Evolutionary conservation across 192 early-diverging fungal species (phyloP), one percentile per base, ranked within the genome.

Genomic region (Mortierella claussenii): DNA sequence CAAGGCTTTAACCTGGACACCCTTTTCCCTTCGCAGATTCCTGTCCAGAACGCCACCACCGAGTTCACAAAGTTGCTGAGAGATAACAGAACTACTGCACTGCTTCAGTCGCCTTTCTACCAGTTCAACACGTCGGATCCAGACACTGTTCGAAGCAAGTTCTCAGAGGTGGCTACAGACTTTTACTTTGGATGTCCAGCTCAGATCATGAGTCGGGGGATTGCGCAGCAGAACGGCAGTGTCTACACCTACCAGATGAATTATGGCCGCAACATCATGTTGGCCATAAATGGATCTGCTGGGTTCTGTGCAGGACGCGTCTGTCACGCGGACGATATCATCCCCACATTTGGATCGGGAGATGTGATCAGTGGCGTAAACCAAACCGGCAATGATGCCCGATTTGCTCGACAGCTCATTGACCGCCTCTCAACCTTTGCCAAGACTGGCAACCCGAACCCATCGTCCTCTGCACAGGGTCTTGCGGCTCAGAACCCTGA

Each of bases 391-490:
- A 74, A 83, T 24, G 65, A 80, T 34, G 81, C 80, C 20, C 70
- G 79, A 12, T 70, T 83, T 11, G 60, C 79, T 7, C 64, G 74
- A 3, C 81, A 83, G 36, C 53, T 83, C 4, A 60, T 75, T 7
- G 40, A 54, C 24, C 54, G 79, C 0, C 69, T 78, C 28, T 55
- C 80, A 3, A 49, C 60, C 1, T 83, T 83, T 57, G 81, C 81
- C 3, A 76, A 71, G 53, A 68, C 73, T 1, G 73, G 81, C 13
- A 65, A 82, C 21, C 81, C 81, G 0, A 80, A 82, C 33, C 81
- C 78, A 0, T 34, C 54, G 10, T 2, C 60, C 0, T 24, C 21
- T 33, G 6, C 37, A 1, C 32, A 13, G 0, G 69, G 69, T 43
- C 30, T 63, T 15, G 69, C 55, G 54, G 20, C 15, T 9, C 15